Evolutionary conservation across 306 rosid genomes (phyloP).

Genomic region (Bauhinia variegata): DNA sequence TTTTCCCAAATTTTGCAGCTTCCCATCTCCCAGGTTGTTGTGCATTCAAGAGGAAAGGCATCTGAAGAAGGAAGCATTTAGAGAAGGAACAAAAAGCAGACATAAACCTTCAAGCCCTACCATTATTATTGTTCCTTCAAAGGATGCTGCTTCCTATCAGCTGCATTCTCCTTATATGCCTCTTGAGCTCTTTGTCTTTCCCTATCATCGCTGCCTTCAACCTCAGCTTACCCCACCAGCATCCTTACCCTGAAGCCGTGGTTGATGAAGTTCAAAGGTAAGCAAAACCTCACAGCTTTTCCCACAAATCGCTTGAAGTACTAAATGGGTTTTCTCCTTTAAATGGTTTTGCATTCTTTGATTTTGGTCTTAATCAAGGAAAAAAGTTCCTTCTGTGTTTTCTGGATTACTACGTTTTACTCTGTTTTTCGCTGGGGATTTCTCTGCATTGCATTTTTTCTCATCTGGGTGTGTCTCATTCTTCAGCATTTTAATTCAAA

Average conservation of each 20-base stretch:
- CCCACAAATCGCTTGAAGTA: background rate
- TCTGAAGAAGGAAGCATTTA: constrained; percentile 33
- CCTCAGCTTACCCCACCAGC: constrained; percentile 78
- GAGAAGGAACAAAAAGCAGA: constrained; percentile 17
- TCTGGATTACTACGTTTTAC: background rate
- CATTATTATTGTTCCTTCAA: constrained; percentile 38
- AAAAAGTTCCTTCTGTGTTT: background rate
- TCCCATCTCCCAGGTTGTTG: constrained; percentile 35
- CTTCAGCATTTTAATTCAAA: background rate
- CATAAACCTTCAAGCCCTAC: constrained; percentile 14
- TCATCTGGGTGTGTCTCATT: background rate
- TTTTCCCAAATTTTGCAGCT: constrained; percentile 44
- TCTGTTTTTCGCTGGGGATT: background rate
- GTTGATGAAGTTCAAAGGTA: constrained; percentile 80
- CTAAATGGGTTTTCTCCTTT: constrained; percentile 29
- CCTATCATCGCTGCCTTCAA: constrained; percentile 55
- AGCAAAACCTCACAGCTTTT: background rate
- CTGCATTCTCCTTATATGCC: constrained; percentile 74
- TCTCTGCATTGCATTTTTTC: constrained; percentile 5
- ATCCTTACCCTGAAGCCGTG: constrained; percentile 83
- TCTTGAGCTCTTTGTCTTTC: constrained; percentile 49
- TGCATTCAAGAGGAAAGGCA: constrained; percentile 46
- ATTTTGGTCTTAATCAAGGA: constrained; percentile 1
- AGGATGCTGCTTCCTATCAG: constrained; percentile 64
- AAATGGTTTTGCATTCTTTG: constrained; percentile 1